Evolutionary conservation across 768 basidiomycete species (phyloP).

Genomic region (Tephrocybe sp.): DNA sequence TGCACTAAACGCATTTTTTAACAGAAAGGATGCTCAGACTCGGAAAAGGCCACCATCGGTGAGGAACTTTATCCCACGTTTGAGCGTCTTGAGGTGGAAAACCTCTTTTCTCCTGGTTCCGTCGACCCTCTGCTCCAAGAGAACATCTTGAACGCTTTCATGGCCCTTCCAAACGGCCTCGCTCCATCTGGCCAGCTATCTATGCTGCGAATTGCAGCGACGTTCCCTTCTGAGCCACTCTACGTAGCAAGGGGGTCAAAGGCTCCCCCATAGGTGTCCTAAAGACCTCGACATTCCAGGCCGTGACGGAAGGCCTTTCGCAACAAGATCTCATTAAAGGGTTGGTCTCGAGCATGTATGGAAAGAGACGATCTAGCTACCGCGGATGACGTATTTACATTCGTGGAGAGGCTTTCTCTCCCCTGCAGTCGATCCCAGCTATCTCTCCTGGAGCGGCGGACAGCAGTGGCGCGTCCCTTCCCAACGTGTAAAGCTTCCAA

Average conservation of each 20-base stretch:
- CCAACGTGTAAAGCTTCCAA: no score
- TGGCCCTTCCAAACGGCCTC: not conserved
- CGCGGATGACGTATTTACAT: not conserved
- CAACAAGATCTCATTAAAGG: not conserved
- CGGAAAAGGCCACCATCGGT: no score
- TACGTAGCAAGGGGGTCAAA: not conserved
- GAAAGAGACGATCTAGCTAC: not conserved
- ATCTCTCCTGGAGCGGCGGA: no score
- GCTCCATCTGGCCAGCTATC: not conserved
- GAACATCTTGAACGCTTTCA: not conserved
- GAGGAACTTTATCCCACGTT: not conserved
- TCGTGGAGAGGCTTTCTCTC: no score
- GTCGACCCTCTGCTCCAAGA: not conserved
- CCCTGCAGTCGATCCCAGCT: no score
- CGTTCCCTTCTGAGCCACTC: not conserved
- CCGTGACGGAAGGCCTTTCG: not conserved
- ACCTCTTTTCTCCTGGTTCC: not conserved
- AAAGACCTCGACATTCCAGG: not conserved
- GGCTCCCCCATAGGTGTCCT: not conserved
- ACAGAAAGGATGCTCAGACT: no score
- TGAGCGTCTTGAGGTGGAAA: not conserved
- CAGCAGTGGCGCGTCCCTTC: no score
- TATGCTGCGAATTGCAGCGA: not conserved
- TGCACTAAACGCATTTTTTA: no score
- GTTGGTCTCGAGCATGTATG: slow-evolving; percentile 6